Percentiles rank a stretch among this genome's conserved stretches.
Evolutionary conservation across 768 basidiomycete genomes (phyloP).

Genomic region (Mycena belliarum): DNA sequence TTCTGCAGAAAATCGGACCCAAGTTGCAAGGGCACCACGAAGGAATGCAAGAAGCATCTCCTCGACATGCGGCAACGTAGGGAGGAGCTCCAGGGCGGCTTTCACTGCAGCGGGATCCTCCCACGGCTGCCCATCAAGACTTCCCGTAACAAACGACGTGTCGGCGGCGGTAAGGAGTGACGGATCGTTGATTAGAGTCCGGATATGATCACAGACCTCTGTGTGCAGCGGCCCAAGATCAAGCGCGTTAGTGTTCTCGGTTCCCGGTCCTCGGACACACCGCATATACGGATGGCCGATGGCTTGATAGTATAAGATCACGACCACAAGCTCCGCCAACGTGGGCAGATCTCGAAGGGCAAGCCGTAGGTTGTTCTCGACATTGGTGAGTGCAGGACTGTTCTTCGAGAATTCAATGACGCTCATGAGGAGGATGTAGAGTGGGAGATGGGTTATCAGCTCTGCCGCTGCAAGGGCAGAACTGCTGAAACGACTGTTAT

Average conservation of each 20-base stretch:
- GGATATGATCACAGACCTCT: background rate
- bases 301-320: constrained; percentile 10
- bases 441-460: background rate
- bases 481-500: constrained; percentile 2
- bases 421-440: constrained; percentile 13
- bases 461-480: background rate
- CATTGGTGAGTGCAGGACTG: constrained; percentile 18
- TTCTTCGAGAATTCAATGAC: constrained; percentile 22
- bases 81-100: background rate
- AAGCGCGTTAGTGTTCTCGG: background rate
- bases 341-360: constrained; percentile 21
- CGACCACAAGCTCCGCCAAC: constrained; percentile 19
- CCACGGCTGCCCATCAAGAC: constrained; percentile 4
- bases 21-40: constrained; percentile 22
- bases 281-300: constrained; percentile 25
- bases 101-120: background rate
- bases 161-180: background rate
- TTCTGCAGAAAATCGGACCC: constrained; percentile 27
- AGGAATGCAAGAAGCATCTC: constrained; percentile 1
- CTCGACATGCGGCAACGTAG: constrained; percentile 4
- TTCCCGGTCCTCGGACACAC: constrained; percentile 1
- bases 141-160: background rate
- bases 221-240: constrained; percentile 3
- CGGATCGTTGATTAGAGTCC: background rate
- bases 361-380: constrained; percentile 24